Evolutionary conservation across 352 stramenopile genomes (phyloP), one percentile per base, ranked within the genome.

Genomic region (Blastocystis sp.): DNA sequence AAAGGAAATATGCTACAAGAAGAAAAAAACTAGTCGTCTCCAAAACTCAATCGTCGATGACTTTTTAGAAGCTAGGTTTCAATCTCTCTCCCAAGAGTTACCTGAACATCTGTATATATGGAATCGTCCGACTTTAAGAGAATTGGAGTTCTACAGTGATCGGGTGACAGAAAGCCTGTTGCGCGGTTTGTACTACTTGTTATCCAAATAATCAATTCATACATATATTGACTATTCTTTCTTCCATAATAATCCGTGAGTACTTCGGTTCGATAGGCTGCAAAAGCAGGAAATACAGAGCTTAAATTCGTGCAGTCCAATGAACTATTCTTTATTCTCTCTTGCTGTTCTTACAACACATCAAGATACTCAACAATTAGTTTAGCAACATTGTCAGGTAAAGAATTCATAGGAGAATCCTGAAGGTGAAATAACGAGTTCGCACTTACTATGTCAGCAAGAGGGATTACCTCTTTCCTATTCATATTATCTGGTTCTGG

Each of bases 121-220:
- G 71, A 65, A 19, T 83, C 71, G 27, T 83, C 71, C 4, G 43
- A 14, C 29, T 83, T 83, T 19, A 49, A 4, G 9, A 83, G 24
- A 29, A 83, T 83, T 16, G 71, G 71, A 12, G 71, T 83, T 42
- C 71, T 27, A 46, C 71, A 83, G n/a, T 83, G 71, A 46, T 83
- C 71, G 9, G 71, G 71, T n/a, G 71, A 83, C 1, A 83, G 71
- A 42, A 83, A 83, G 32, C 71, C 71, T 9, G 71, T 59, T 19
- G 49, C 46, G 24, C 71, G 42, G 27, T 83, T 83, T 21, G 42
- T 37, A 16, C 71, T 80, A 61, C 12, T 11, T 16, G 24, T 52
- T 37, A 51, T 19, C 29, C 14, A 83, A 0, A 67, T 9, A 12
- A 46, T 24, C 12, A 65, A n/a, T 19, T 7, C n/a, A 11, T 49